Percentiles rank a stretch among this genome's conserved stretches.
These are phyloP conservation scores for Lactarius sp. DNA, from an alignment of 768 basidiomycete species.

Conservation along the genomic window DNA sequence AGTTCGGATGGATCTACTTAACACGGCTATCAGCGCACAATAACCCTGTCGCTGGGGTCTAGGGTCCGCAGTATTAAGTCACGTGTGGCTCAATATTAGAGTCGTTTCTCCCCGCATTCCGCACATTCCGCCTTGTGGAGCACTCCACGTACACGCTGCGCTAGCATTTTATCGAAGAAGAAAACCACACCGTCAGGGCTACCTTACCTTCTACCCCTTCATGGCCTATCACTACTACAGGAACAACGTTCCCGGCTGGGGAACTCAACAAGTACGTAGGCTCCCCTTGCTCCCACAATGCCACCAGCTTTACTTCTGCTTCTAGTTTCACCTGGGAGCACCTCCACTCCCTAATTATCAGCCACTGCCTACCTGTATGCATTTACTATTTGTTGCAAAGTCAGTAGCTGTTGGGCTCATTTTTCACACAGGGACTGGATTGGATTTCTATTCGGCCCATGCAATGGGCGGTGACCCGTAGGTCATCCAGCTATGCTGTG, in stretches of 20 bases:
- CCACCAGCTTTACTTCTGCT: background rate
- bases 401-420: constrained; percentile 5
- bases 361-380: constrained; percentile 36
- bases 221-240: constrained; percentile 49
- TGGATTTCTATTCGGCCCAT: constrained; percentile 61
- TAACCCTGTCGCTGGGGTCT: background rate
- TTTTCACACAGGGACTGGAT: constrained; percentile 47
- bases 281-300: constrained; percentile 5
- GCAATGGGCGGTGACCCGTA: constrained; percentile 54
- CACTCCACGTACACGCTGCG: background rate
- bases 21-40: background rate
- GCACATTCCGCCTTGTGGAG: background rate
- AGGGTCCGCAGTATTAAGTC: background rate
- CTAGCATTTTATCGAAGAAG: background rate
- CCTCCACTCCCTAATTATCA: constrained; percentile 35
- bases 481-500: constrained; percentile 27
- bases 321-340: constrained; percentile 23
- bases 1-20: constrained; percentile 6
- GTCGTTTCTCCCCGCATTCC: background rate
- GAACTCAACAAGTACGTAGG: constrained; percentile 38
- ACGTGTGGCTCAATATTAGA: background rate
- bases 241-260: constrained; percentile 41
- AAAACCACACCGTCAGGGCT: background rate
- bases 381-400: constrained; percentile 2
- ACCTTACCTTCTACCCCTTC: constrained; percentile 21